phyloP scores from a whole-genome alignment of 208 protist species.

The Trypanosoma platydactyli region DNA sequence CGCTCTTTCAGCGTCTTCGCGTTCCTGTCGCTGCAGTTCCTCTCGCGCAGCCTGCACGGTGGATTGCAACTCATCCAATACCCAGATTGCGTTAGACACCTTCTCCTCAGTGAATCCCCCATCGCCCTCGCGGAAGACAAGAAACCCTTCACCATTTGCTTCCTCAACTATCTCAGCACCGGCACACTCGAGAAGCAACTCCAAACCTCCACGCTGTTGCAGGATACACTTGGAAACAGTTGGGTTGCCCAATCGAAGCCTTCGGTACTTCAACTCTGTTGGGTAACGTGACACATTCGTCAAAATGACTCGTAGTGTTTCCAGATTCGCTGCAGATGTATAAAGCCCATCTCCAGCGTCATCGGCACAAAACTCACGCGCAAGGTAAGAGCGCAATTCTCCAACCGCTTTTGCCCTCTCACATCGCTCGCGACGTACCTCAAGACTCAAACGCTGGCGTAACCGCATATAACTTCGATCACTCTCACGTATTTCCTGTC shows the following conservation, averaged over 20 bases:
- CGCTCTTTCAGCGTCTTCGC: conserved; percentile 33
- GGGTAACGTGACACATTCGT: conserved; percentile 11
- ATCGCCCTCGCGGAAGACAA: conserved; percentile 7
- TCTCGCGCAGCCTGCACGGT: conserved; percentile 11
- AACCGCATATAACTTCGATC: conserved; percentile 11
- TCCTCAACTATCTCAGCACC: conserved; percentile 28
- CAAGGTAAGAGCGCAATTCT: conserved; percentile 36
- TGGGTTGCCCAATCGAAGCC: conserved; percentile 33
- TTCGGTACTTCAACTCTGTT: conserved; percentile 16
- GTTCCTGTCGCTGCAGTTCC: conserved; percentile 17
- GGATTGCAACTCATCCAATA: conserved; percentile 5
- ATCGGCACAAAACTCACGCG: conserved; percentile 50
- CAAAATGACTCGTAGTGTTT: conserved; percentile 25
- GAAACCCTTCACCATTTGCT: conserved; percentile 3
- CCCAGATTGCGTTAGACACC: conserved; percentile 5
- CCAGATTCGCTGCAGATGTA: conserved; percentile 25
- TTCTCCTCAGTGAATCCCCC: conserved; percentile 9
- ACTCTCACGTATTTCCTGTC: not conserved
- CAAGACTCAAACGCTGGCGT: conserved; percentile 28
- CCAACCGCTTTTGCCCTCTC: conserved; percentile 29
- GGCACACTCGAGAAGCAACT: conserved; percentile 49
- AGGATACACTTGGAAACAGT: conserved; percentile 43
- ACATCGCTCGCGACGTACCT: conserved; percentile 53
- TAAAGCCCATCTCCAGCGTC: conserved; percentile 67
- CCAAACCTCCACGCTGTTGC: conserved; percentile 63